A percentile compares a stretch with the other conserved stretches of the same genome.
These are phyloP conservation scores for Talaromyces sp. DNA, from an alignment of 2,329 filamentous ascomycete species.

Conservation along the genomic window DNA sequence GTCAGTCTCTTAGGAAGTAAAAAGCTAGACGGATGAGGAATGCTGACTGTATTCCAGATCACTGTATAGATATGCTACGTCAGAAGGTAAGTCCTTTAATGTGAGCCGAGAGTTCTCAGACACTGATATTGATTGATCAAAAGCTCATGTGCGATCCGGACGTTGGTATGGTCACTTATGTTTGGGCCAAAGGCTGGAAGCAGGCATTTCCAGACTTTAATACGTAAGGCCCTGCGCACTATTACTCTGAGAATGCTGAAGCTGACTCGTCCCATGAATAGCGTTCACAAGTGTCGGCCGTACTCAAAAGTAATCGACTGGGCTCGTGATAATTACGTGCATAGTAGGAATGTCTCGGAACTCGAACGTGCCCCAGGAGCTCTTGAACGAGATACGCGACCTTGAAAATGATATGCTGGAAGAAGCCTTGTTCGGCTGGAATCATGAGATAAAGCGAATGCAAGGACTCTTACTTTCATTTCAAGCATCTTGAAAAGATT, in stretches of 20 bases:
- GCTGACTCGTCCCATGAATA: background rate
- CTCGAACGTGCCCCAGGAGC: background rate
- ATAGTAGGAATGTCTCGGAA: background rate
- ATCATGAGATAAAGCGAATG: too few relatives aligned
- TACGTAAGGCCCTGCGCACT: background rate
- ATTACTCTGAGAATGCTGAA: background rate
- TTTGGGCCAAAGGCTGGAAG: slow-evolving; percentile 1
- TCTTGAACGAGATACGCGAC: background rate
- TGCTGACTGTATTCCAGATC: background rate
- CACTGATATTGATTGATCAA: background rate
- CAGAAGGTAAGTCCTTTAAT: background rate
- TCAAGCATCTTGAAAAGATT: too few relatives aligned
- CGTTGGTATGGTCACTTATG: slow-evolving; percentile 6
- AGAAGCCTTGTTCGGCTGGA: too few relatives aligned
- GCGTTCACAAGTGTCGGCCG: background rate
- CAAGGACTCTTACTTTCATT: too few relatives aligned
- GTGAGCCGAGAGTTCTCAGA: background rate
- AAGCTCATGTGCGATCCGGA: slow-evolving; percentile 3
- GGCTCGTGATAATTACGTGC: slow-evolving; percentile 1
- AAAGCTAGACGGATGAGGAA: background rate
- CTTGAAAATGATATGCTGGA: too few relatives aligned
- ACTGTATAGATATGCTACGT: background rate
- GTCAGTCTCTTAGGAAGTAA: background rate
- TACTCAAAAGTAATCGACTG: background rate
- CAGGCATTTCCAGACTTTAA: slow-evolving; percentile 1